phyloP scores from a whole-genome alignment of 2,329 filamentous ascomycete genomes.

The Truncatella angustata region DNA sequence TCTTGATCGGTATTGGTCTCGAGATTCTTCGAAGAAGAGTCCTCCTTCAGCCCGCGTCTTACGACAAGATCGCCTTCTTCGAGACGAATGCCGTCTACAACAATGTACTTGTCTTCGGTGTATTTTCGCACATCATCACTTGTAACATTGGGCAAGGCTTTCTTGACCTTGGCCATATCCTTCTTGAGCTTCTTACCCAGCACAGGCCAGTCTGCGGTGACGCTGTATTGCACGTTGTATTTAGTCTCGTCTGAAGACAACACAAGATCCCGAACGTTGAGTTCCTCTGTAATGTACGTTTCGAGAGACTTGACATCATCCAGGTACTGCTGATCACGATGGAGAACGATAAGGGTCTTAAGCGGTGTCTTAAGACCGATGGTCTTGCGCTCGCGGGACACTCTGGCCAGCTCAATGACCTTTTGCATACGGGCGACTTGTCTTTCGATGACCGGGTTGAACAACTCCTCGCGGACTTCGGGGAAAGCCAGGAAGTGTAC shows the following conservation, averaged over 20 bases:
- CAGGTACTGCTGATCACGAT: conserved; percentile 78
- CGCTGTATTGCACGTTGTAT: conserved; percentile 90
- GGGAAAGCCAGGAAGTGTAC: conserved; percentile 94
- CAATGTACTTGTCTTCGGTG: conserved; percentile 68
- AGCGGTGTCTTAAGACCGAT: conserved; percentile 89
- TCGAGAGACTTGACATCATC: conserved; percentile 84
- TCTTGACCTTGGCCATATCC: conserved; percentile 87
- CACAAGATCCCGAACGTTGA: conserved; percentile 84
- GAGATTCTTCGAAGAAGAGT: conserved; percentile 67
- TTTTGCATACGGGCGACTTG: conserved; percentile 89
- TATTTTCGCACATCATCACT: conserved; percentile 81
- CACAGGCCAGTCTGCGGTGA: conserved; percentile 87
- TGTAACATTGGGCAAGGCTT: conserved; percentile 75
- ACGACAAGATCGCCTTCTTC: conserved; percentile 81
- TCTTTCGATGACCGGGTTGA: conserved; percentile 82
- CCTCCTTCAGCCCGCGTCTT: conserved; percentile 73
- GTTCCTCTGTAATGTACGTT: conserved; percentile 85
- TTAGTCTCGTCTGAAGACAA: conserved; percentile 83
- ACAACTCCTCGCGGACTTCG: conserved; percentile 82
- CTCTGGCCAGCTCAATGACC: conserved; percentile 86
- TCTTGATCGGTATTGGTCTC: conserved; percentile 89
- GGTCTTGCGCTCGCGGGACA: conserved; percentile 79
- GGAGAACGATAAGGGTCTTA: conserved; percentile 85
- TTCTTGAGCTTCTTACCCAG: conserved; percentile 98
- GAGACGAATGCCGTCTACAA: conserved; percentile 83